Base-by-base conservation (phyloP, 1,284 basidiomycete genomes). In the Vanrija pseudolonga region DNA sequence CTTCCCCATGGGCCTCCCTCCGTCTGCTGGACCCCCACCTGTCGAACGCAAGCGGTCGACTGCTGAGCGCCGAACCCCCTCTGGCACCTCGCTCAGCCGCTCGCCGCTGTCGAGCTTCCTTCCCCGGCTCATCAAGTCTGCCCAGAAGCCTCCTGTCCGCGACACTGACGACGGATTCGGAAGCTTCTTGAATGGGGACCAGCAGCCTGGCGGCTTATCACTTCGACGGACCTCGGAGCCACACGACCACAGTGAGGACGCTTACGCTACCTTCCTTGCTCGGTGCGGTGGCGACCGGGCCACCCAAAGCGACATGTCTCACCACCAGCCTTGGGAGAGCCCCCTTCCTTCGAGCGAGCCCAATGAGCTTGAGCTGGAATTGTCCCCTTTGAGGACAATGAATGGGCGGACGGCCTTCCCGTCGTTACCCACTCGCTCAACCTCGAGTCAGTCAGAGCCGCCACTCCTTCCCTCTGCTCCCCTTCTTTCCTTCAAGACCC, bases 291-390 rank as follows among this genome's bases (percentile, higher is more conserved):
- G 42, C 6, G 42, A 48, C n/a, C 40, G 56, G 3, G 26, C 42
- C 2, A 49, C 56, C 3, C 38, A 41, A 18, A 54, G 56, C 43
- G 56, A 58, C 6, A 24, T 53, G 20, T 38, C 51, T n/a, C 47
- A 14, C 45, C 24, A 17, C 43, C 47, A 22, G 39, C 39, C 6
- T 9, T 18, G 39, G n/a, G 39, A 40, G n/a, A 7, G n/a, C n/a
- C 32, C 32, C 22, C 9, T 23, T 8, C 45, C 28, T 2, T 53
- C 48, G 6, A 53, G 51, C 11, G 56, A 57, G 6, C 20, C 55
- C 24, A 53, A 47, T 47, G 51, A 57, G 6, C 17, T 36, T 3
- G 56, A 57, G 18, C 26, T 38, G 3, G 49, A 50, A 3, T 15
- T 39, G 1, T 58, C 52, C 0, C 52, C 53, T 3, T 24, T 47